Evolutionary conservation across 495 filamentous ascomycete species (phyloP).

Genomic region (Venustampulla echinocandica): DNA sequence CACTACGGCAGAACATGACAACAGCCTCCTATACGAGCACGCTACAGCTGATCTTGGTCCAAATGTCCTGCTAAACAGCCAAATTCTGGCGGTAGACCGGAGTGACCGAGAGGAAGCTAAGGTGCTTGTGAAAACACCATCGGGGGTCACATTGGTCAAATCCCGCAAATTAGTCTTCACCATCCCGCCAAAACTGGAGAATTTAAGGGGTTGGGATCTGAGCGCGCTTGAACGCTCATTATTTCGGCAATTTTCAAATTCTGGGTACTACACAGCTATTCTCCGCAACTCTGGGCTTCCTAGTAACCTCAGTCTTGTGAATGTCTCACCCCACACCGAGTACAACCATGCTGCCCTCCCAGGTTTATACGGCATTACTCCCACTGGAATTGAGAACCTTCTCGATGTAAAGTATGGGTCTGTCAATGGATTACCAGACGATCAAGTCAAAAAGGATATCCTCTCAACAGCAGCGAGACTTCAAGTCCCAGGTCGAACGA

Average conservation of each 20-base stretch:
- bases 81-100: slow-evolving; percentile 26
- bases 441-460: neutral
- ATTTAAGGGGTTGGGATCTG: slow-evolving; percentile 31
- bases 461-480: neutral
- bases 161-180: slow-evolving; percentile 39
- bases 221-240: slow-evolving; percentile 26
- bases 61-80: slow-evolving; percentile 25
- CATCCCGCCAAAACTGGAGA: slow-evolving; percentile 31
- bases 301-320: slow-evolving; percentile 19
- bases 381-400: neutral
- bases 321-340: slow-evolving; percentile 24
- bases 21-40: slow-evolving; percentile 34
- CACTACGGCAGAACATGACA: slow-evolving; percentile 28
- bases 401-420: neutral
- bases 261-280: slow-evolving; percentile 37
- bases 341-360: slow-evolving; percentile 14
- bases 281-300: slow-evolving; percentile 31
- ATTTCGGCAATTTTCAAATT: slow-evolving; percentile 31
- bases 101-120: slow-evolving; percentile 17
- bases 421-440: neutral
- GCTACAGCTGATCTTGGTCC: slow-evolving; percentile 25
- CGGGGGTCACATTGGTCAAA: slow-evolving; percentile 29
- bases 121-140: slow-evolving; percentile 28
- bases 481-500: neutral
- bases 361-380: neutral